Percentiles rank a stretch among this genome's conserved stretches.
Evolutionary conservation across 768 basidiomycete species (phyloP).

Genomic region (Phanerochaete sordida): DNA sequence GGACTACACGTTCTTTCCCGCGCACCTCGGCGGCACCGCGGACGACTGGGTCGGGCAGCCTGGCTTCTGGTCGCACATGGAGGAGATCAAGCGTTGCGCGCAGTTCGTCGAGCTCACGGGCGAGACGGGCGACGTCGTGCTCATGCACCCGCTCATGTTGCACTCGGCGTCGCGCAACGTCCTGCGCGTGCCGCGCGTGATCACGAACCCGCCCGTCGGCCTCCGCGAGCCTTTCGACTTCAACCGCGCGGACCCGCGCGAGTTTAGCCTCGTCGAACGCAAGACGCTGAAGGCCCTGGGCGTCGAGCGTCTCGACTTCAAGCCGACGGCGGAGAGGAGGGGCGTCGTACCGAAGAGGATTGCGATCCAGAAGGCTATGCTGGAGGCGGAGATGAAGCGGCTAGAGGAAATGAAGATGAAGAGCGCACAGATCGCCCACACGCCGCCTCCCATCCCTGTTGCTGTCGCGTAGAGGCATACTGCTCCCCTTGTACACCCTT

Average conservation of each 20-base stretch:
- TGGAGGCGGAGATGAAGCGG: conserved; percentile 44
- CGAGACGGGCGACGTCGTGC: conserved; percentile 33
- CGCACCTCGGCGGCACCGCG: conserved; percentile 31
- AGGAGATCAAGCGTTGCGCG: conserved; percentile 35
- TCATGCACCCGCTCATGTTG: conserved; percentile 36
- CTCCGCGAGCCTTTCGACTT: conserved; percentile 33
- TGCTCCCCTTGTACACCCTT: too few relatives aligned
- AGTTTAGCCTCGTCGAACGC: conserved; percentile 33
- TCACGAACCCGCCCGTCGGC: conserved; percentile 35
- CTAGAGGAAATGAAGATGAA: conserved; percentile 20
- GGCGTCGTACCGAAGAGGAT: conserved; percentile 46
- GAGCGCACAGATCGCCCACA: background rate
- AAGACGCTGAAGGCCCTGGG: conserved; percentile 32
- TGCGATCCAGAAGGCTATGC: conserved; percentile 42
- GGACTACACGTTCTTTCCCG: conserved; percentile 43
- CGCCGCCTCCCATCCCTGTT: background rate
- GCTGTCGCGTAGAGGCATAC: conserved; percentile 12
- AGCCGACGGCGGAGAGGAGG: conserved; percentile 44
- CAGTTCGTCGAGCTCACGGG: conserved; percentile 31
- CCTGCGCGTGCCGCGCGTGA: conserved; percentile 30
- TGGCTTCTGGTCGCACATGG: conserved; percentile 38
- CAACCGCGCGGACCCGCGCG: conserved; percentile 23
- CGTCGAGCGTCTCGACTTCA: conserved; percentile 40
- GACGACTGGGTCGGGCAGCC: background rate
- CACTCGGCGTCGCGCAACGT: conserved; percentile 35